Evolutionary conservation across 148 eudicot species (phyloP), one percentile per base, ranked within the genome.

Genomic region (Camellia granthamiana): DNA sequence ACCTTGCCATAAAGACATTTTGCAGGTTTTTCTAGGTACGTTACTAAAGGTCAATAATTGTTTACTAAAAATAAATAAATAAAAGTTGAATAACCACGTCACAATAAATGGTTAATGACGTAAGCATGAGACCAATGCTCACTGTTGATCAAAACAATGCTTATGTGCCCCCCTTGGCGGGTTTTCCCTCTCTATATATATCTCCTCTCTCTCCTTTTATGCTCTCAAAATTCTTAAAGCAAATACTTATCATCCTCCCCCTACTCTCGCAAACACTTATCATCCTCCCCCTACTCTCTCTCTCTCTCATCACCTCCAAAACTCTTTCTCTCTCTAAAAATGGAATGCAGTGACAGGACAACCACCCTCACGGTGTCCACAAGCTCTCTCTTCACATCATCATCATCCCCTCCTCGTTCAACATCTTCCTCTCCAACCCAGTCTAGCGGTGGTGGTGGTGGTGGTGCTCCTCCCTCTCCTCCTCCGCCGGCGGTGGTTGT

Each of bases 401-500:
- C 61, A 10, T 7, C 66, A 46, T 71, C 63, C 72, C 43, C 62
- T n/a, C 16, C 67, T 3, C 49, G 77, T 67, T 30, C 77, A 41
- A 56, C 63, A 9, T 56, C 54, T 21, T 66, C 54, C 18, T 66
- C 69, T 5, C 30, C 79, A 58, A n/a, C 79, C 69, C 14, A 16
- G 51, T 16, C 38, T 30, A 30, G 38, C 1, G 38, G 38, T 30
- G 38, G 38, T 30, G 38, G 38, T 30, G 38, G 38, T 30, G 38
- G 38, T 30, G 15, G 80, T 7, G 79, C 76, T 7, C 76, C 76
- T 23, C 80, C 54, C 0, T 60, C 75, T 7, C 81, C 64, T 7
- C 81, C 77, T 13, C 55, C 69, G 49, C 80, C 86, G 14, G 61
- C 65, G 51, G 80, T 86, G 16, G 52, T 49, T 49, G 52, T 89